Evolutionary conservation across 257 asterid species (phyloP).

Genomic region (Sherardia arvensis): DNA sequence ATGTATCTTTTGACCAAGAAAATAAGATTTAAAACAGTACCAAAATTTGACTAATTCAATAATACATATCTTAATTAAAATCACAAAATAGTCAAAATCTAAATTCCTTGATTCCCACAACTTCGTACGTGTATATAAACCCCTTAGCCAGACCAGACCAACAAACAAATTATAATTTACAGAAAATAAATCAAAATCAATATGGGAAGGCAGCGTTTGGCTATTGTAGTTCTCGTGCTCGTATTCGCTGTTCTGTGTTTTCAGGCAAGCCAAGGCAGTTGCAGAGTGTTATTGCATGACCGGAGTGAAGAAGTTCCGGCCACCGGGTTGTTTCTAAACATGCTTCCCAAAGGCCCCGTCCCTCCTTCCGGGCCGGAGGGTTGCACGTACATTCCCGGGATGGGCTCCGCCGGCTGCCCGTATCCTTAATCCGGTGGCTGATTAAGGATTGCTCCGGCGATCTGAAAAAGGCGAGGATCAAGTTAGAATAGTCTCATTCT

Average conservation of each 20-base stretch:
- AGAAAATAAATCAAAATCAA: slow-evolving; percentile 2
- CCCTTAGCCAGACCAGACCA: not conserved
- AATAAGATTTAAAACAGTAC: not conserved
- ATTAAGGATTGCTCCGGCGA: too few species aligned
- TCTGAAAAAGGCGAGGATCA: too few species aligned
- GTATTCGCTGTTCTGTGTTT: slow-evolving; percentile 3
- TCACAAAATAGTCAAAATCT: slow-evolving; percentile 4
- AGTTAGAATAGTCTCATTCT: too few species aligned
- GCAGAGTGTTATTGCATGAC: slow-evolving; percentile 20
- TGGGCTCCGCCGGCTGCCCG: too few species aligned
- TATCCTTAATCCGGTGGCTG: too few species aligned
- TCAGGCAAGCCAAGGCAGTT: slow-evolving; percentile 9
- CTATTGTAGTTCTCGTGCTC: not conserved
- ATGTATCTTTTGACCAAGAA: too few species aligned
- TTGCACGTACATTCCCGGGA: slow-evolving; percentile 60
- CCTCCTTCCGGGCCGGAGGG: slow-evolving; percentile 65
- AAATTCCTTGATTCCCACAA: slow-evolving; percentile 8
- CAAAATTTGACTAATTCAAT: slow-evolving; percentile 8
- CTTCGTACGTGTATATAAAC: not conserved
- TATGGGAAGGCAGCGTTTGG: slow-evolving; percentile 19
- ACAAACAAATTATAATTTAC: not conserved
- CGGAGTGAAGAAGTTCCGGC: slow-evolving; percentile 4
- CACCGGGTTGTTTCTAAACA: too few species aligned
- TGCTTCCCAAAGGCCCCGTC: slow-evolving; percentile 39
- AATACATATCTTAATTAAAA: not conserved